phyloP scores from a whole-genome alignment of 202 grass and related monocot genomes.

The Bolboschoenoplectus hybrid region DNA sequence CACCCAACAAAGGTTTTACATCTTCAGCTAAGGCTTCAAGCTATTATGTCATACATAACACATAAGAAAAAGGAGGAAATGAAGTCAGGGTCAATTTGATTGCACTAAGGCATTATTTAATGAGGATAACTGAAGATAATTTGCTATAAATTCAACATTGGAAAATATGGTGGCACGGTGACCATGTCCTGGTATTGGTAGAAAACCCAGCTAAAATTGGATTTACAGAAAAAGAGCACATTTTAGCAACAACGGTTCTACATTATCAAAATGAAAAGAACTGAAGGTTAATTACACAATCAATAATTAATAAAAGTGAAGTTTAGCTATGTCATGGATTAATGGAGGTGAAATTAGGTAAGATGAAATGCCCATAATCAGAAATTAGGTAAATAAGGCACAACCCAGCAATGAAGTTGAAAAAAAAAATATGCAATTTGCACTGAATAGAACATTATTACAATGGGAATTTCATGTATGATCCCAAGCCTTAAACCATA shows the following conservation, averaged over 20 bases:
- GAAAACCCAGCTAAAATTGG: slow-evolving; percentile 9
- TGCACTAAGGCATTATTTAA: slow-evolving; percentile 19
- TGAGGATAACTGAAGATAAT: slow-evolving; percentile 10
- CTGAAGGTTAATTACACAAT: background rate
- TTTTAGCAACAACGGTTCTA: background rate
- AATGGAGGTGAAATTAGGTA: slow-evolving; percentile 10
- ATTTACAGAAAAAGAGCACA: background rate
- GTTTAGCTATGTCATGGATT: background rate
- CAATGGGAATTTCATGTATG: background rate
- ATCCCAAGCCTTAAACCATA: background rate
- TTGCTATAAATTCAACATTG: background rate
- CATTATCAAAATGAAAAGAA: slow-evolving; percentile 13
- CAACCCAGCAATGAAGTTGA: background rate
- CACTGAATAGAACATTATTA: background rate
- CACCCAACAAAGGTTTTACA: slow-evolving; percentile 83
- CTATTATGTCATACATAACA: slow-evolving; percentile 62
- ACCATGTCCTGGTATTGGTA: background rate
- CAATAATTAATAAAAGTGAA: background rate
- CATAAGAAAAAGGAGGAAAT: background rate
- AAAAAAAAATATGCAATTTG: background rate
- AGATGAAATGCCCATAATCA: background rate
- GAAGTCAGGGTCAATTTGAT: background rate
- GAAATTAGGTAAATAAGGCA: background rate
- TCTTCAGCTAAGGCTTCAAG: slow-evolving; percentile 92
- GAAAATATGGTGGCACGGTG: background rate